Conservation (phyloP, 345 rosid genomes). For the Ceriops tagal region DNA sequence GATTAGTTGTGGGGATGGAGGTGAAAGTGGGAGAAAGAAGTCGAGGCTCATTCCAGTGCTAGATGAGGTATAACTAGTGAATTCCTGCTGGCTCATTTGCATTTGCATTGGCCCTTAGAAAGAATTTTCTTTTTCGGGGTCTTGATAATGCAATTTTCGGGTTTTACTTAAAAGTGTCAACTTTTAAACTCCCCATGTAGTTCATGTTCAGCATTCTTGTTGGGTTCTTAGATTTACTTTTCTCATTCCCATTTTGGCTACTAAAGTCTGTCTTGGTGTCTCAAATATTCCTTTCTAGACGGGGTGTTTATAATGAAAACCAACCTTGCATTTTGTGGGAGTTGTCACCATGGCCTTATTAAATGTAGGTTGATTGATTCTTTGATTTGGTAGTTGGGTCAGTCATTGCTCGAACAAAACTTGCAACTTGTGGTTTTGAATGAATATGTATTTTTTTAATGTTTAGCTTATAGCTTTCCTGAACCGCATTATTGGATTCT, state of each 20-base stretch:
- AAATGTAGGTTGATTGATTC: neutral
- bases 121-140: too few relatives aligned
- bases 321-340: conserved; percentile 3
- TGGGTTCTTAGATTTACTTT: conserved; percentile 17
- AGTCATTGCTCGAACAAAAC: conserved; percentile 15
- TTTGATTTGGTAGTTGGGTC: neutral
- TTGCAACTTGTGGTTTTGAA: conserved; percentile 28
- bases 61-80: conserved; percentile 64
- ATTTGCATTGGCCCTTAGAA: neutral
- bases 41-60: conserved; percentile 77
- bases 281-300: conserved; percentile 20
- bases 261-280: too few relatives aligned
- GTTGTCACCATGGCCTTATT: neutral
- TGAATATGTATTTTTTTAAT: conserved; percentile 13
- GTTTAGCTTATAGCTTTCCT: conserved; percentile 24
- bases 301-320: conserved; percentile 3
- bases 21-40: conserved; percentile 58
- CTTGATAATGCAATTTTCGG: too few relatives aligned
- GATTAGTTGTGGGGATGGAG: conserved; percentile 29
- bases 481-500: conserved; percentile 40
- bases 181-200: neutral
- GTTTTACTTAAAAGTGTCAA: neutral
- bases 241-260: too few relatives aligned
- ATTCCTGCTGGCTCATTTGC: neutral
- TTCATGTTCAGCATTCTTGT: conserved; percentile 7